Evolutionary conservation across 805 yeast species (phyloP).

Genomic region (Yamadazyma paraphyllophila): DNA sequence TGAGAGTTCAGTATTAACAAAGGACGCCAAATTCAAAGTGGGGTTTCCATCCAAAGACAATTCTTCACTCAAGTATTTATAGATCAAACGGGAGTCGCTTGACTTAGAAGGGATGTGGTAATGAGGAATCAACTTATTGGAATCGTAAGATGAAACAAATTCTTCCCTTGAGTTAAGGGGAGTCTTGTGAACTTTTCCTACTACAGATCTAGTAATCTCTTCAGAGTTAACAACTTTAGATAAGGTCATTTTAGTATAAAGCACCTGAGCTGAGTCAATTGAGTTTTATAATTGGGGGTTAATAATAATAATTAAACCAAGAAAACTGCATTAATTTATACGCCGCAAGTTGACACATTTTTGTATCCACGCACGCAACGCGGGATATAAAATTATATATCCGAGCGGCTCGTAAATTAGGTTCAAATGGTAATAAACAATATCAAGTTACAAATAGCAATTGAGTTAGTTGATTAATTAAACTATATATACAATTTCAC

Average conservation of each 20-base stretch:
- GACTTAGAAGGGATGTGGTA: conserved; percentile 62
- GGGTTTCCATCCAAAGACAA: conserved; percentile 83
- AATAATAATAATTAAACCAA: background rate
- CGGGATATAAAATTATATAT: background rate
- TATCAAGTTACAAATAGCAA: background rate
- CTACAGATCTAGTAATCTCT: conserved; percentile 32
- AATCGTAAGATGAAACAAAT: conserved; percentile 29
- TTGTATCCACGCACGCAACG: background rate
- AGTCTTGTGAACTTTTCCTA: conserved; percentile 22
- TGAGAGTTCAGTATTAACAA: conserved; percentile 74
- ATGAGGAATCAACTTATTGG: conserved; percentile 46
- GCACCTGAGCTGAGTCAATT: background rate
- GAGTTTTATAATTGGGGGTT: background rate
- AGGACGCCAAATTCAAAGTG: conserved; percentile 79
- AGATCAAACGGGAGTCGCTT: conserved; percentile 50
- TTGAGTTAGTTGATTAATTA: background rate
- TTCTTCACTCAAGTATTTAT: conserved; percentile 66
- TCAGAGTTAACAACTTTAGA: conserved; percentile 47
- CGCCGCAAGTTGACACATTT: conserved; percentile 1
- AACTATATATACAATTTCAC: conserved; percentile 6
- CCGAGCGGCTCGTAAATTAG: conserved; percentile 1
- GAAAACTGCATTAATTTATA: background rate
- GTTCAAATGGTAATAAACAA: background rate
- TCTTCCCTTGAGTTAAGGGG: conserved; percentile 25
- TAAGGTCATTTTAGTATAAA: conserved; percentile 36